Base-by-base conservation (phyloP, 2,329 filamentous ascomycete species). In the Metarhizium brunneum region DNA sequence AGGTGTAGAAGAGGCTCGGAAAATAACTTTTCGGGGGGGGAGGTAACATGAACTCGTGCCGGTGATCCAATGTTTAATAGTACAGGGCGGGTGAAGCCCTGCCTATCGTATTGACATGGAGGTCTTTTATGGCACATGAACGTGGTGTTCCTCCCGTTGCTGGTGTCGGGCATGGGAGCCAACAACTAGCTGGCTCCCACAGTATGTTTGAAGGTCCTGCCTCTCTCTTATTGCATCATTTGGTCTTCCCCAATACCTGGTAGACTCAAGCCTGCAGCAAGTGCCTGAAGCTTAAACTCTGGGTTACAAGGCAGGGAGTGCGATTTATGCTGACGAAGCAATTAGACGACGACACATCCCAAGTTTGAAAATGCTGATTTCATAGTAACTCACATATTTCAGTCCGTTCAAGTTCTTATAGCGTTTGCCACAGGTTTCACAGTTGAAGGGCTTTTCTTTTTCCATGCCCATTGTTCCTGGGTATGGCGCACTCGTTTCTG, bases 361-460 rank as follows among this genome's bases (percentile, higher is more conserved):
- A 16, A 32, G 3, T 13, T 25, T 4, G 20, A 6, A 20, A 29
- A 48, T n/a, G n/a, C 8, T 40, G 35, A 40, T 7, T 7, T 8
- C 4, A n/a, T 18, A 6, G 14, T 5, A 43, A 74, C 83, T 72
- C 73, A 86, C 83, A 68, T 99, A 99, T 84, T 99, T 99, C 59
- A 99, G 82, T 6, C 94, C 94, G 72, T 99, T 99, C 58, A 99
- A 73, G 68, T 99, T 99, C 84, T 99, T 99, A 76, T 99, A 99
- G 53, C 94, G 88, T 77, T 99, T 99, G 65, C 92, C 92, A 68
- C 94, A 99, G 11, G 91, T 87, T 61, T 97, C 92, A 71, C 94
- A 99, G 67, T 92, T 92, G 70, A 97, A 97, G 2, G 94, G 94
- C 76, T 99, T 99, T 76, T 97, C 92, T 71, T 97, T 99, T 74